These are phyloP conservation scores for Trichodelitschia bisporula DNA, from an alignment of 495 filamentous ascomycete genomes.

Conservation along the genomic window DNA sequence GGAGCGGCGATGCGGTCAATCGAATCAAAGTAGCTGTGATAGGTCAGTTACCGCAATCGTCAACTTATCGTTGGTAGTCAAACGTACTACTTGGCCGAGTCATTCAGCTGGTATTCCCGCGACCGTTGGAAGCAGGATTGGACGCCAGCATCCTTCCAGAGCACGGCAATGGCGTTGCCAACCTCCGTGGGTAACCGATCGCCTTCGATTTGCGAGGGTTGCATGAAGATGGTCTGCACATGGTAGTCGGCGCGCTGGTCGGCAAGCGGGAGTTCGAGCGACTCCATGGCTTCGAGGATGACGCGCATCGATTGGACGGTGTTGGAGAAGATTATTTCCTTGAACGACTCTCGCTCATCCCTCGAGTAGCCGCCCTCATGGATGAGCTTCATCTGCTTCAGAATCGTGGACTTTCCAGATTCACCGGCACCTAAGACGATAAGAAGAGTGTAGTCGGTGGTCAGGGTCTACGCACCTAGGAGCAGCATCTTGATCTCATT, in stretches of 20 bases:
- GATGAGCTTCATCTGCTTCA: constrained; percentile 99
- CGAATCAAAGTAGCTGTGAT: constrained; percentile 62
- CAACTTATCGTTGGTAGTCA: constrained; percentile 7
- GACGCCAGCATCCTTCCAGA: constrained; percentile 70
- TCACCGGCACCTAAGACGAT: constrained; percentile 65
- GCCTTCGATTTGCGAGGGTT: constrained; percentile 13
- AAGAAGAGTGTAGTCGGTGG: constrained; percentile 1
- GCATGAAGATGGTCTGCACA: constrained; percentile 30
- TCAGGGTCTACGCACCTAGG: constrained; percentile 12
- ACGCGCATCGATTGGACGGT: constrained; percentile 32
- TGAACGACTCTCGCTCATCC: constrained; percentile 76
- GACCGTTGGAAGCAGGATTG: constrained; percentile 69
- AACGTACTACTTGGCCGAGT: constrained; percentile 81
- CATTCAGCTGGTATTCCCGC: constrained; percentile 89
- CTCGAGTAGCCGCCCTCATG: constrained; percentile 82
- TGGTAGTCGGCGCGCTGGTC: constrained; percentile 56
- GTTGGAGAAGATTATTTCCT: constrained; percentile 86
- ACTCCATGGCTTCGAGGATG: constrained; percentile 78
- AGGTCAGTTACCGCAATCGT: constrained; percentile 3
- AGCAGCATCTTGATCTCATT: constrained; percentile 22
- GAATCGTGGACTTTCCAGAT: constrained; percentile 90
- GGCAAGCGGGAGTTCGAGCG: constrained; percentile 39
- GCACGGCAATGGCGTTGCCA: constrained; percentile 49
- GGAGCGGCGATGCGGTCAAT: constrained; percentile 72
- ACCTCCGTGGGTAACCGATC: constrained; percentile 36